phyloP scores from a whole-genome alignment of 805 yeast species.

The Allodekkera sacchari region DNA sequence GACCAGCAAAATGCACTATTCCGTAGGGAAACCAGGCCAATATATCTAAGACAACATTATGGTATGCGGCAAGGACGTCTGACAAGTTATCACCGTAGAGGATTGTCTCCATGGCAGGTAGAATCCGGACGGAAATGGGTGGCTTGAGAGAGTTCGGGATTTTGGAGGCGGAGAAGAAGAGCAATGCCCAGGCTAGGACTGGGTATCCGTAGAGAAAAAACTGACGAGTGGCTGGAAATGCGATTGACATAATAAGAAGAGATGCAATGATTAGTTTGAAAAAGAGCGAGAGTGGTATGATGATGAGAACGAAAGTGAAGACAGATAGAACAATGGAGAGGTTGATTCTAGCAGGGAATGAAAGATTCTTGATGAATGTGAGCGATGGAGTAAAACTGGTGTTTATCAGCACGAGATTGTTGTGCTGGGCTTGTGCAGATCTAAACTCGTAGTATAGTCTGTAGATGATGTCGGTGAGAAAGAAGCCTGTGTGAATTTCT shows the following conservation, averaged over 20 bases:
- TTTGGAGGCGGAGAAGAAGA: constrained; percentile 69
- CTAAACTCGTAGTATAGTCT: constrained; percentile 15
- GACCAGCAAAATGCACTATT: constrained; percentile 74
- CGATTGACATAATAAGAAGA: constrained; percentile 37
- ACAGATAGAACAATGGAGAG: constrained; percentile 35
- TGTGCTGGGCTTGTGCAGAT: constrained; percentile 11
- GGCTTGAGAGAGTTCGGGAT: constrained; percentile 74
- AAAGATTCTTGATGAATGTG: constrained; percentile 13
- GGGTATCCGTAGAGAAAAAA: constrained; percentile 81
- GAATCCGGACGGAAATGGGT: constrained; percentile 77
- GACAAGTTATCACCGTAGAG: constrained; percentile 86
- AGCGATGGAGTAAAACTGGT: constrained; percentile 14
- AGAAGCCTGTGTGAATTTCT: constrained; percentile 6
- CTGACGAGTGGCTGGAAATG: constrained; percentile 72
- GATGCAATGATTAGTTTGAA: constrained; percentile 26
- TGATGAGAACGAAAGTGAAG: constrained; percentile 47
- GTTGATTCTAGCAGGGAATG: constrained; percentile 33
- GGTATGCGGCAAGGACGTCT: constrained; percentile 69
- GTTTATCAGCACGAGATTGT: constrained; percentile 13
- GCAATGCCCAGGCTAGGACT: constrained; percentile 74
- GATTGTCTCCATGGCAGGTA: constrained; percentile 89
- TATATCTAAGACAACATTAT: constrained; percentile 61
- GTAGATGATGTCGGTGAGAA: constrained; percentile 8
- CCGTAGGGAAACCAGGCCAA: constrained; percentile 95
- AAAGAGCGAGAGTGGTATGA: constrained; percentile 48